Evolutionary conservation across 1,284 basidiomycete genomes (phyloP), one percentile per base, ranked within the genome.

Genomic region (Fomitopsis betulina): DNA sequence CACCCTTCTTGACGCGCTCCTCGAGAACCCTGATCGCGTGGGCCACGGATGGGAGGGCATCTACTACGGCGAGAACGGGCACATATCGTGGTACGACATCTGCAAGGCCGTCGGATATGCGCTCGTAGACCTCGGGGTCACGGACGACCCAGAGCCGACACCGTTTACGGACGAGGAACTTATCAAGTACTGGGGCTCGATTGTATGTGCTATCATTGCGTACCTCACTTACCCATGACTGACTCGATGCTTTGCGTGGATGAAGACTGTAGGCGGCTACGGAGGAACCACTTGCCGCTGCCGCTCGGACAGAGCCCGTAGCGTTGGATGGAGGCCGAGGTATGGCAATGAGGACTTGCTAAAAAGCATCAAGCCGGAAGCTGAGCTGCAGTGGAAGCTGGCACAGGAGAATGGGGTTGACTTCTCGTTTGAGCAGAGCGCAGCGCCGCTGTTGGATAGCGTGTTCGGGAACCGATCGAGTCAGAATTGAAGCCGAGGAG

Each of bases 31-130:
- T 12, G 53, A 62, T 15, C 39, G 32, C 5, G 61, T 68, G 27
- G 63, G 63, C 5, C 78, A 80, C 54, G 80, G 80, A 1, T 65
- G 70, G 8, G 69, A 76, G 7, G 80, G 79, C 1, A 79, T 72
- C 59, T 81, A 79, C 62, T 78, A 81, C 61, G 76, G 65, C 13
- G 78, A 77, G 62, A 77, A 76, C 58, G 78, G 78, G 35, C 77
- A 80, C 57, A 72, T 76, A 58, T 65, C 60, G 12, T 62, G 75
- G 58, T 66, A 70, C 52, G 68, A 73, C n/a, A 59, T 79, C 8
- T 67, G 69, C 2, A 69, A 74, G 58, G 71, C 70, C 0, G 75
- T 80, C 32, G 75, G 72, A 0, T 61, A 68, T 23, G 70, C 67
- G 0, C 62, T 79, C 10, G 62, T 70, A 13, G 67, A 66, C 9